Conservation (phyloP, 2,329 filamentous ascomycete species). For the Trichoderma oligosporum region DNA sequence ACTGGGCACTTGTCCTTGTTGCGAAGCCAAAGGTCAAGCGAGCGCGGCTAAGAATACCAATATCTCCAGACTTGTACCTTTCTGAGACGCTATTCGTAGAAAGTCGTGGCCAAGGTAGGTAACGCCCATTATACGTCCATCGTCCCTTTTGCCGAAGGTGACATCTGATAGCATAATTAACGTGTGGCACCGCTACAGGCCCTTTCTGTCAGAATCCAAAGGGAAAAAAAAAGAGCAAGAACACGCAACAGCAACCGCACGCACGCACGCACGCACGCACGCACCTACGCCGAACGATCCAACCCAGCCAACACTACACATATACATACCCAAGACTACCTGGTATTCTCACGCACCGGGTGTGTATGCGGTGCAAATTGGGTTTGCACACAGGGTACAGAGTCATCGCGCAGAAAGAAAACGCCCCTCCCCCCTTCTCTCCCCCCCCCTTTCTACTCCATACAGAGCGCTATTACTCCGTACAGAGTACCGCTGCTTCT, state of each 20-base stretch:
- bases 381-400: slow-evolving; percentile 14
- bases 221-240: neutral
- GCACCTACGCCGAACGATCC: neutral
- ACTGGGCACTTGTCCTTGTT: neutral
- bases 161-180: too few relatives aligned
- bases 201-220: too few relatives aligned
- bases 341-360: slow-evolving; percentile 5
- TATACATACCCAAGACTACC: too few relatives aligned
- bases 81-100: neutral
- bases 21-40: neutral
- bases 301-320: slow-evolving; percentile 4
- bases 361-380: slow-evolving; percentile 11
- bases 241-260: neutral
- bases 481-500: neutral
- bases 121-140: too few relatives aligned
- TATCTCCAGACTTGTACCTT: neutral
- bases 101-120: neutral
- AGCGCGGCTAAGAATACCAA: neutral
- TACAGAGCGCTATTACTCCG: neutral
- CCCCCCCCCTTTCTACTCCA: neutral
- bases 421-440: slow-evolving; percentile 7
- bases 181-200: neutral
- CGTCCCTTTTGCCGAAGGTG: too few relatives aligned
- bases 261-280: neutral
- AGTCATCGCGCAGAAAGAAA: neutral